Evolutionary conservation across 1,139 yeast species (phyloP).

Genomic region (Yamadazyma friedrichii): DNA sequence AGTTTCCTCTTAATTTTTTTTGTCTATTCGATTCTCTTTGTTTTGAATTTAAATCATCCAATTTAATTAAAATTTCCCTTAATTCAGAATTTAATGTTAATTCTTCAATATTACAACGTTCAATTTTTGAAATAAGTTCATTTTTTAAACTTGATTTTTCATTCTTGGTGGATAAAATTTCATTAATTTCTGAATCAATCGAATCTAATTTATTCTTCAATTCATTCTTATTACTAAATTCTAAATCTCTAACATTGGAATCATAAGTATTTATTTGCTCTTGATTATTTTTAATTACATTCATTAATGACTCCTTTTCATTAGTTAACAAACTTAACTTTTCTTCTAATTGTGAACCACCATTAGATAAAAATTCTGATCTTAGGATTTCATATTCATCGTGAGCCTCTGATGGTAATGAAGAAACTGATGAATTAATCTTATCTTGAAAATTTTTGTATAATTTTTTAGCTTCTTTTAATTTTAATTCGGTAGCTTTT

Average conservation of each 20-base stretch:
- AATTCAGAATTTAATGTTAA: conserved; percentile 60
- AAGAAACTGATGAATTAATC: conserved; percentile 23
- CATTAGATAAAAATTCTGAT: conserved; percentile 52
- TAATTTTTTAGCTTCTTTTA: conserved; percentile 46
- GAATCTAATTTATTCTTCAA: conserved; percentile 33
- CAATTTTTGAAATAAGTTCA: conserved; percentile 43
- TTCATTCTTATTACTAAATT: conserved; percentile 30
- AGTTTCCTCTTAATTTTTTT: conserved; percentile 67
- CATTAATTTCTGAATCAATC: conserved; percentile 29
- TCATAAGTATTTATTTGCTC: conserved; percentile 45
- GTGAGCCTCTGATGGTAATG: conserved; percentile 51
- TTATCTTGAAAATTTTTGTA: conserved; percentile 41
- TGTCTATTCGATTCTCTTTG: conserved; percentile 77
- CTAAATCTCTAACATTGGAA: conserved; percentile 37
- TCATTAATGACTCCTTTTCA: conserved; percentile 42
- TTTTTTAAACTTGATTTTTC: conserved; percentile 43
- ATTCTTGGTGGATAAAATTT: conserved; percentile 32
- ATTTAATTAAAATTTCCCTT: conserved; percentile 56
- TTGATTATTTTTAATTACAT: conserved; percentile 38
- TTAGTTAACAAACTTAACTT: conserved; percentile 41
- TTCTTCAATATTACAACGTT: conserved; percentile 48
- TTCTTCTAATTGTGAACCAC: conserved; percentile 61
- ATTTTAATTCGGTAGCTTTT: conserved; percentile 43
- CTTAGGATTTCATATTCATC: conserved; percentile 62
- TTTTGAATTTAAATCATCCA: conserved; percentile 73